phyloP scores from a whole-genome alignment of 495 filamentous ascomycete species.

The Aspergillus mulundensis region DNA sequence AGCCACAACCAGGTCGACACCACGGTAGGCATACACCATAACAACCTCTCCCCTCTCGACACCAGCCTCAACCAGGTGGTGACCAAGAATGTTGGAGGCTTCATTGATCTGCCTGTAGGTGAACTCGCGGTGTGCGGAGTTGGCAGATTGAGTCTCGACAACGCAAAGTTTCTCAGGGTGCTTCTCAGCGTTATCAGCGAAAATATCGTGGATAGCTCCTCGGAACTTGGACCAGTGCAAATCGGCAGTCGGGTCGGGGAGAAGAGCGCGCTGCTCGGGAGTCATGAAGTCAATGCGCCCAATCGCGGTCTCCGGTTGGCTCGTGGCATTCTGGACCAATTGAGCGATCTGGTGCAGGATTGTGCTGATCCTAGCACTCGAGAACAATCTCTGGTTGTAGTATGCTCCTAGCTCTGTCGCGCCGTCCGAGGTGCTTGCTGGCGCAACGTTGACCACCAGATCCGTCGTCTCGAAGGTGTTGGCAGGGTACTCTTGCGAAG shows the following conservation, averaged over 20 bases:
- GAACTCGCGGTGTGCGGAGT: constrained; percentile 60
- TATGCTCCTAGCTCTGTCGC: constrained; percentile 42
- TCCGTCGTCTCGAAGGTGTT: constrained; percentile 46
- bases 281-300: constrained; percentile 49
- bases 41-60: constrained; percentile 80
- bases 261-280: constrained; percentile 36
- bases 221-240: constrained; percentile 80
- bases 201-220: constrained; percentile 79
- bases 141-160: constrained; percentile 69
- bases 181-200: constrained; percentile 63
- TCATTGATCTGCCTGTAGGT: constrained; percentile 88
- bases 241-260: constrained; percentile 73
- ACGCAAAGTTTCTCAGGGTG: constrained; percentile 80
- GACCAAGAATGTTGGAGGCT: constrained; percentile 74
- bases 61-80: constrained; percentile 70
- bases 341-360: constrained; percentile 43
- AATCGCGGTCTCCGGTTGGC: constrained; percentile 40
- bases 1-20: constrained; percentile 47
- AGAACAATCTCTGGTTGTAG: constrained; percentile 51
- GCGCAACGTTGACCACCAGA: constrained; percentile 42
- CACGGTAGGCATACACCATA: constrained; percentile 86
- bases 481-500: constrained; percentile 44
- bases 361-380: constrained; percentile 41
- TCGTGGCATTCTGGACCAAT: constrained; percentile 41
- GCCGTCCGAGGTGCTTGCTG: constrained; percentile 18